Percentiles rank a stretch among this genome's conserved stretches.
These are phyloP conservation scores for Vaccinium macrocarpon DNA, from an alignment of 148 eudicot species.

Conservation along the genomic window DNA sequence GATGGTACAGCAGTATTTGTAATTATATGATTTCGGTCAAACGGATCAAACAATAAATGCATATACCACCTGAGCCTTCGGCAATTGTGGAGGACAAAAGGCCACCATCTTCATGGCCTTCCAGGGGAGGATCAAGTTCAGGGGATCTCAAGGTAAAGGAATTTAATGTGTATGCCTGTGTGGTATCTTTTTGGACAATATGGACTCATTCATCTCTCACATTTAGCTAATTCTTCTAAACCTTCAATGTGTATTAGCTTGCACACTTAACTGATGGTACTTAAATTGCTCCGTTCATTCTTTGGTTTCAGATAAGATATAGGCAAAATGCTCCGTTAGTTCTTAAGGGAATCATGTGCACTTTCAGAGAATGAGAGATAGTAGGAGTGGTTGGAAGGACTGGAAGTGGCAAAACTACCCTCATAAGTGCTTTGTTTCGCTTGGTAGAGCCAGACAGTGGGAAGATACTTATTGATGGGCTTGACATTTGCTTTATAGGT, in stretches of 20 bases:
- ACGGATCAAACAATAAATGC: constrained; percentile 72
- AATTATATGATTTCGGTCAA: constrained; percentile 65
- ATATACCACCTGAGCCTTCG: constrained; percentile 56
- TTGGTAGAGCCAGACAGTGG: constrained; percentile 60
- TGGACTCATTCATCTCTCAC: too few species aligned
- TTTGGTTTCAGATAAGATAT: constrained; percentile 45
- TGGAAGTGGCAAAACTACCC: constrained; percentile 70
- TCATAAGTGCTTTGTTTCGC: constrained; percentile 59
- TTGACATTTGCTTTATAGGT: constrained; percentile 58
- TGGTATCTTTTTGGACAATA: neutral
- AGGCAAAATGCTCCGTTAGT: constrained; percentile 63
- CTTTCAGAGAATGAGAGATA: constrained; percentile 43
- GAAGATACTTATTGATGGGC: constrained; percentile 45
- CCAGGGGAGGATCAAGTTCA: constrained; percentile 47
- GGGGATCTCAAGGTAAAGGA: constrained; percentile 44
- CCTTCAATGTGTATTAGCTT: neutral
- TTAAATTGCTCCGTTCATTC: neutral
- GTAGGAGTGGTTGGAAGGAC: constrained; percentile 74
- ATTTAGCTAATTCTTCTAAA: neutral
- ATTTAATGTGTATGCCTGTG: too few species aligned
- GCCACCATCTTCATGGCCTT: constrained; percentile 56
- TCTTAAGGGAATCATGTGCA: constrained; percentile 67
- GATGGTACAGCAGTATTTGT: constrained; percentile 56
- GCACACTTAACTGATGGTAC: neutral
- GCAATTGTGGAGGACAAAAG: constrained; percentile 39